Evolutionary conservation across 495 filamentous ascomycete genomes (phyloP), one percentile per base, ranked within the genome.

Genomic region (Wilcoxina mikolae): DNA sequence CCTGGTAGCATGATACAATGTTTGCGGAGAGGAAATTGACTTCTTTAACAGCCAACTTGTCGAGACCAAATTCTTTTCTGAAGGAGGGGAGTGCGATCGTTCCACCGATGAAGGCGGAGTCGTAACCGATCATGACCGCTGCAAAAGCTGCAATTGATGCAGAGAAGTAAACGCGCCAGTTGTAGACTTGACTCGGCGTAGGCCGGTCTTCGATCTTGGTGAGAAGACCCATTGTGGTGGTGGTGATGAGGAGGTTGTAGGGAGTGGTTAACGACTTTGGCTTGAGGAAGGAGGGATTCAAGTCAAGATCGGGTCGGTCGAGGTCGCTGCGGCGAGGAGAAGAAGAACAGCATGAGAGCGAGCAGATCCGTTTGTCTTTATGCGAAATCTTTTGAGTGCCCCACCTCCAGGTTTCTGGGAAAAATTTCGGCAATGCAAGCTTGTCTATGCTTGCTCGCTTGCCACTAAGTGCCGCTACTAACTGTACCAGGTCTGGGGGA

Each of bases 111-210:
- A 84, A 84, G 57, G 80, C 79, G 58, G 73, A 78, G 57, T 81
- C 80, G 65, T 84, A 84, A 39, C 82, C 82, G 59, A 84, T 84
- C 76, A 78, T 83, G 56, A 79, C 80, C 57, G 81, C 77, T 57
- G 79, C 81, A 57, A 81, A 83, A 33, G 78, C 80, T 26, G 81
- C 80, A 33, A 83, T 70, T 25, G 71, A 68, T 3, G 80, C 79
- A 43, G 73, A 77, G 20, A 70, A 65, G 58, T 82, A 86, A 43
- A 86, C 74, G 33, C 80, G 71, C 81, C 81, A 86, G 70, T 86
- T 86, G 75, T 85, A 86, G 59, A 86, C 82, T 41, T 72, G 69
- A 53, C 69, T 68, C 1, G 79, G 79, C 60, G 81, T 50, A 12
- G 47, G 47, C 47, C 47, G 47, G 26, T 50, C 47, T 50, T 50